Base-by-base conservation (phyloP, 2,329 filamentous ascomycete species). In the Colletotrichum sp. region DNA sequence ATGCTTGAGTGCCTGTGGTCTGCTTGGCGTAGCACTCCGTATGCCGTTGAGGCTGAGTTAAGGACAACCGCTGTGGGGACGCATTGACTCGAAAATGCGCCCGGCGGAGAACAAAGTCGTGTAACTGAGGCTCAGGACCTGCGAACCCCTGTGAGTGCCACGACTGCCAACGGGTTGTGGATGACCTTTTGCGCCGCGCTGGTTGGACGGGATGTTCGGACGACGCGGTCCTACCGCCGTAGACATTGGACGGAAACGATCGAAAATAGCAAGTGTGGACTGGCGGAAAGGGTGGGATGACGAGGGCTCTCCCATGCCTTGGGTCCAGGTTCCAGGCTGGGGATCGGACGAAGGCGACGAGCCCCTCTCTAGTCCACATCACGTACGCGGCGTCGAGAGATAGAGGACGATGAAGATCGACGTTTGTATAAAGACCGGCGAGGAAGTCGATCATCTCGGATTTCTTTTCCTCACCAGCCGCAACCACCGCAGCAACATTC, bases 161-260 rank as follows among this genome's bases (percentile, higher is more conserved):
- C 49, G 59, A 70, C 66, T 24, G 44, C 44, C 26, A 63, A 69
- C 60, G 72, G 72, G 60, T 52, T 18, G 72, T 65, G 59, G 34
- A 75, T 75, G 67, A 71, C 72, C 67, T 75, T 75, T 75, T 71
- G 34, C 72, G 34, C 34, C 24, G 5, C n/a, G 36, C 67, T 75
- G 72, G 72, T 75, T 75, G 72, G 72, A 49, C 21, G 26, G 44
- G 8, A 24, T 66, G 21, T 71, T 52, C 59, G 30, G 60, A 75
- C 34, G 60, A 52, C n/a, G 34, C 24, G 16, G 18, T 26, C 18
- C 55, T 21, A 52, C 44, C n/a, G 44, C 44, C 1, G n/a, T 52
- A 52, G 36, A 60, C n/a, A 49, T 57, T 57, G 44, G 49, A 60
- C 62, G 60, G 67, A 65, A 71, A 63, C 66, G 16, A n/a, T 49